Conservation (phyloP, 2,329 filamentous ascomycete genomes). For the Parastagonospora nodorum region DNA sequence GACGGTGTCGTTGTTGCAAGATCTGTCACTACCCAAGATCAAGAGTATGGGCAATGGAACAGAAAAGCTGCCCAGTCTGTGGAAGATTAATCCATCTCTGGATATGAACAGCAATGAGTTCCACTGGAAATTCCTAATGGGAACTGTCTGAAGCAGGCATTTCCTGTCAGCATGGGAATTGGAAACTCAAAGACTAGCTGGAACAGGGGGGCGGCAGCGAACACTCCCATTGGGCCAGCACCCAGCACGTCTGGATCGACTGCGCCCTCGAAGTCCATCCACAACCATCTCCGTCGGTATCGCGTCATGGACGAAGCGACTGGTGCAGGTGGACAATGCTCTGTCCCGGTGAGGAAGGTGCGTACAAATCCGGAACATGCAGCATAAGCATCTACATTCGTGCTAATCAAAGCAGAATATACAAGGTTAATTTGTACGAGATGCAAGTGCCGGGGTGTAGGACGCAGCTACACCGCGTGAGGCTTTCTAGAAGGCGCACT, state of each 20-base stretch:
- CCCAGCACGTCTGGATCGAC: too few relatives aligned
- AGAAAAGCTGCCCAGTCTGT: constrained; percentile 32
- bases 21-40: constrained; percentile 34
- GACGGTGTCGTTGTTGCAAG: constrained; percentile 40
- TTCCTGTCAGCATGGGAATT: background rate
- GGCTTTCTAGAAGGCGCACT: constrained; percentile 3
- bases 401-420: background rate
- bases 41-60: constrained; percentile 29
- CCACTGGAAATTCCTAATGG: constrained; percentile 42
- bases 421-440: background rate
- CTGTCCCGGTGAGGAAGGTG: background rate
- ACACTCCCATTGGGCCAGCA: too few relatives aligned
- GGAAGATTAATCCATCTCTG: constrained; percentile 34
- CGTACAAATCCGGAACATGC: background rate
- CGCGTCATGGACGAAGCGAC: too few relatives aligned
- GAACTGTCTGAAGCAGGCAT: constrained; percentile 27
- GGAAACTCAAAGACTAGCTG: background rate
- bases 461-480: background rate
- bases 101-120: constrained; percentile 40
- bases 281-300: too few relatives aligned
- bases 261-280: too few relatives aligned
- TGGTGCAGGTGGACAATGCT: too few relatives aligned
- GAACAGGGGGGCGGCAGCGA: too few relatives aligned
- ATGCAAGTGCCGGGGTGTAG: background rate
- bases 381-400: background rate